Evolutionary conservation across 225 moss, liverwort and hornwort genomes (phyloP).

Genomic region (Climacium dendroides): DNA sequence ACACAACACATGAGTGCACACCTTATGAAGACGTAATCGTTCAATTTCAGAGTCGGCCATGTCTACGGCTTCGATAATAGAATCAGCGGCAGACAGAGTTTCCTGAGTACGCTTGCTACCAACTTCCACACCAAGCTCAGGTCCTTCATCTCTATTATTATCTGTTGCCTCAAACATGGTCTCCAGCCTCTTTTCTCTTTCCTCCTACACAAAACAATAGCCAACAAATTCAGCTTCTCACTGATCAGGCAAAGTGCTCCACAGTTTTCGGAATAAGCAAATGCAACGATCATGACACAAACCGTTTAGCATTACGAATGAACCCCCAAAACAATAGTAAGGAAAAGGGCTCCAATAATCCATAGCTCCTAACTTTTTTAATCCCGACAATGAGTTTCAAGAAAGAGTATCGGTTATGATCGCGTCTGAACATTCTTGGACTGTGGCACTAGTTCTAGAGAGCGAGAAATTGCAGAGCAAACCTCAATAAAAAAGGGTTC

Average conservation of each 20-base stretch:
- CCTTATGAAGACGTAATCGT: slow-evolving; percentile 63
- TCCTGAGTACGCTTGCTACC: slow-evolving; percentile 78
- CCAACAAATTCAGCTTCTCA: neutral
- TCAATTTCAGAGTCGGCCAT: slow-evolving; percentile 82
- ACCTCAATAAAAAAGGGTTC: slow-evolving; percentile 99
- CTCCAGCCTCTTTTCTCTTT: slow-evolving; percentile 90
- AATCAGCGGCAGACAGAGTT: slow-evolving; percentile 75
- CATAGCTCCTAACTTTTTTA: neutral
- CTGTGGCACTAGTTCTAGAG: neutral
- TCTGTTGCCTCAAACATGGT: slow-evolving; percentile 83
- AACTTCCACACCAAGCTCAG: slow-evolving; percentile 42
- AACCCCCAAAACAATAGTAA: neutral
- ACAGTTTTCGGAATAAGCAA: neutral
- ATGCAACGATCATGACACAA: neutral
- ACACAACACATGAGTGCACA: neutral
- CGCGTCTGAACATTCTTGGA: neutral
- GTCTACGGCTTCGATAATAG: slow-evolving; percentile 89
- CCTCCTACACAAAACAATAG: slow-evolving; percentile 51
- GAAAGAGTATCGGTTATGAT: neutral
- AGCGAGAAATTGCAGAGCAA: neutral
- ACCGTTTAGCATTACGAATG: neutral
- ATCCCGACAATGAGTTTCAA: neutral
- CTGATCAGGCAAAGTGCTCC: neutral
- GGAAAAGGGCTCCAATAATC: neutral
- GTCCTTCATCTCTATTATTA: slow-evolving; percentile 40